Conservation (phyloP, 2,329 filamentous ascomycete species). For the Ceratocystis lukuohia region DNA sequence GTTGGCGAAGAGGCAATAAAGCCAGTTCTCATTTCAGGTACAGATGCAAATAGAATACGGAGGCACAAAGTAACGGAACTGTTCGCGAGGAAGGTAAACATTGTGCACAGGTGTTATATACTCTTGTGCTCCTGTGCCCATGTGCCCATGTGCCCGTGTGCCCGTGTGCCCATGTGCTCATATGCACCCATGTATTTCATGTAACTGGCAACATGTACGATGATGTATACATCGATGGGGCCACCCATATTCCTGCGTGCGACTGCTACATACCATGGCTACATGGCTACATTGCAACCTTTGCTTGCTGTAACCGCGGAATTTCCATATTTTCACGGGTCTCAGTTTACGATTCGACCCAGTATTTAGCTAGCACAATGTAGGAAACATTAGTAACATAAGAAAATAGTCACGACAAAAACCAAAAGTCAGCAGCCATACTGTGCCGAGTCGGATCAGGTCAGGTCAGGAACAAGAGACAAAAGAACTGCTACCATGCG, state of each 20-base stretch:
- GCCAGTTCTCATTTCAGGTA: not conserved
- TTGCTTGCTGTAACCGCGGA: not conserved
- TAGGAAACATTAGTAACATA: not conserved
- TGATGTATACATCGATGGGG: not conserved
- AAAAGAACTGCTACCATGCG: too few relatives aligned
- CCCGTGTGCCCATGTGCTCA: too few relatives aligned
- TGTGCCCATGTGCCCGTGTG: too few relatives aligned
- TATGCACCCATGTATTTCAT: too few relatives aligned
- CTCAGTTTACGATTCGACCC: not conserved
- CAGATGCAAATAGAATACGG: not conserved
- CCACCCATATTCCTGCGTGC: not conserved
- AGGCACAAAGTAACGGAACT: not conserved
- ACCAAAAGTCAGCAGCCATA: too few relatives aligned
- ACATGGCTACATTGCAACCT: not conserved
- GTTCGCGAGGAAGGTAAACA: too few relatives aligned
- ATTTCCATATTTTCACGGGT: not conserved
- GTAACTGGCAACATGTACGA: not conserved
- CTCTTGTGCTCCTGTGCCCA: too few relatives aligned
- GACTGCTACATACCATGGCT: not conserved
- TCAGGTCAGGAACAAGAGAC: too few relatives aligned
- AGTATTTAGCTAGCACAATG: not conserved
- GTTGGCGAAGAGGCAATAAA: not conserved
- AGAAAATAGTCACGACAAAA: not conserved
- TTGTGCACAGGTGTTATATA: too few relatives aligned
- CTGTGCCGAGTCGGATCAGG: too few relatives aligned